These are phyloP conservation scores for Ceratocystiopsis sp. DNA, from an alignment of 2,329 filamentous ascomycete genomes.

Conservation along the genomic window DNA sequence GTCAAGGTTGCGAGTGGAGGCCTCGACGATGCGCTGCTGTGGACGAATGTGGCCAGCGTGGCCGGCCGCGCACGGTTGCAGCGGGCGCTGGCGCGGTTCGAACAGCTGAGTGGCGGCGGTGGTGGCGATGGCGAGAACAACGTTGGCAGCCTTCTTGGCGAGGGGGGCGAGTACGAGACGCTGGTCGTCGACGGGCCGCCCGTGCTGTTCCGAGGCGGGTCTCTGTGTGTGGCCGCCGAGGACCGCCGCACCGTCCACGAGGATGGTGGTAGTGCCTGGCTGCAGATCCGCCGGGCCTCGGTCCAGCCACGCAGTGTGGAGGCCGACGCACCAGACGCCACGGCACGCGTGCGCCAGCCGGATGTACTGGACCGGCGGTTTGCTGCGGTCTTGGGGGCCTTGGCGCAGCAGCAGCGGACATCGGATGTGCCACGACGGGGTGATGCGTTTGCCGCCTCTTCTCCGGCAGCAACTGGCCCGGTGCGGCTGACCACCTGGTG, in stretches of 20 bases:
- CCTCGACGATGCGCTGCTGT: slow-evolving; percentile 63
- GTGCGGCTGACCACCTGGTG: slow-evolving; percentile 11
- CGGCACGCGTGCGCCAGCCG: slow-evolving; percentile 34
- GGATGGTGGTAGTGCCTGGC: slow-evolving; percentile 62
- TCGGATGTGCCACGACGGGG: too few species aligned
- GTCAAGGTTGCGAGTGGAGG: slow-evolving; percentile 91
- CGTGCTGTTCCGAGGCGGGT: slow-evolving; percentile 43
- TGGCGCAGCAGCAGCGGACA: too few species aligned
- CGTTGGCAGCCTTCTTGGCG: slow-evolving; percentile 45
- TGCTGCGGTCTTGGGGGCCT: slow-evolving; percentile 16
- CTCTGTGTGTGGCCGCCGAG: slow-evolving; percentile 42
- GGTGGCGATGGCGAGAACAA: slow-evolving; percentile 31
- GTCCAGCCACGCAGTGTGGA: slow-evolving; percentile 26
- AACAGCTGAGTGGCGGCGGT: slow-evolving; percentile 28
- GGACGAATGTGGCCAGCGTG: slow-evolving; percentile 55
- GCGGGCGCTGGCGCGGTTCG: slow-evolving; percentile 45
- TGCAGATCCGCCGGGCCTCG: slow-evolving; percentile 42
- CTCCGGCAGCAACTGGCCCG: background rate
- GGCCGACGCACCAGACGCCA: slow-evolving; percentile 1
- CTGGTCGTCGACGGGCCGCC: slow-evolving; percentile 67
- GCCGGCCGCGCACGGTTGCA: slow-evolving; percentile 29
- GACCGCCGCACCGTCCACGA: slow-evolving; percentile 39
- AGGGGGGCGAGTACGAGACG: slow-evolving; percentile 94
- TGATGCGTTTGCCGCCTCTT: background rate
- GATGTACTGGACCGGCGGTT: slow-evolving; percentile 50